Evolutionary conservation across 2,329 filamentous ascomycete genomes (phyloP), one percentile per base, ranked within the genome.

Genomic region (Talaromyces sp.): DNA sequence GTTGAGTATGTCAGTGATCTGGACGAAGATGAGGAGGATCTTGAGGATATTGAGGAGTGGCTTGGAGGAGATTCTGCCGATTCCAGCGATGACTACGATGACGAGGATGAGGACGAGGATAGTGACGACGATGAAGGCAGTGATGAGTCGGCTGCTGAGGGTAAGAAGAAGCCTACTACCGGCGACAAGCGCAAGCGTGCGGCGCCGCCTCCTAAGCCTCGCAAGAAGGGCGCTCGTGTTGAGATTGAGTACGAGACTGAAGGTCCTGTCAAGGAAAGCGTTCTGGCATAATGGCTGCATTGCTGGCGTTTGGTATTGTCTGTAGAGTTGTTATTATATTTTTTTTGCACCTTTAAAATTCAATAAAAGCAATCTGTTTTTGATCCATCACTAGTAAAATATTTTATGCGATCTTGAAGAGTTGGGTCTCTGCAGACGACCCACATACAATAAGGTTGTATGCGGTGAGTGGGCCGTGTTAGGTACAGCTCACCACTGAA

Each of bases 41-140:
- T 98, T 60, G 92, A 97, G 78, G 94, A 98, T 75, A 97, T 98
- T 62, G 91, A 98, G 78, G 94, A 98, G 74, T 98, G 94, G 94
- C 83, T 97, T 59, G 93, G 89, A 71, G 92, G 88, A 67, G 90
- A 85, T 65, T 86, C 85, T 66, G 83, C 78, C 1, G 83, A 83
- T 60, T 82, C 81, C 43, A 80, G 77, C 63, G 79, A 78, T 37
- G 74, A 78, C 43, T 80, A 79, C 37, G 80, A 80, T 3, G 80
- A 87, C 17, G 81, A 80, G 5, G 84, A 84, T 22, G 86, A 87
- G 13, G 84, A 84, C 7, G 85, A 86, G 39, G 81, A 86, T 54
- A 66, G 63, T n/a, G 86, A 86, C 2, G 86, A 84, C 2, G 74
- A 79, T 5, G 85, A 85, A 1, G 86, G 86, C 4, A 84, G 86